Evolutionary conservation across 2,329 filamentous ascomycete genomes (phyloP).

Genomic region (Zymoseptoria pseudotritici): DNA sequence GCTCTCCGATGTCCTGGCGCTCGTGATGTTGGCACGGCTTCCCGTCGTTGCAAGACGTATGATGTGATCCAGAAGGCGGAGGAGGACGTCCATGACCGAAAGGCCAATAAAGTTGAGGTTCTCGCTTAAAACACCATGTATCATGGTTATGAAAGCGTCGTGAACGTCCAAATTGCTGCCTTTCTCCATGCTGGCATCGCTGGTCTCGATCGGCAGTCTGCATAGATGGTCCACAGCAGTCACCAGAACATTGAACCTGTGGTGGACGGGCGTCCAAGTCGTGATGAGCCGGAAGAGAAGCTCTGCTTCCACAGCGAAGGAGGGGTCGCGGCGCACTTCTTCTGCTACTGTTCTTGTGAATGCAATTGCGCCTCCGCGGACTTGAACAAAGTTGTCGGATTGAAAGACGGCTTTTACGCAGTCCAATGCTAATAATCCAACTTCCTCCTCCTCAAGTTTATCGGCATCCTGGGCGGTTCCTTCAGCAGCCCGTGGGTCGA

Average conservation of each 20-base stretch:
- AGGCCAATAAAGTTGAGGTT: conserved; percentile 83
- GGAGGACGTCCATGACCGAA: conserved; percentile 89
- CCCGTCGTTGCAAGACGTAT: conserved; percentile 34
- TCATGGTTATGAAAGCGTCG: conserved; percentile 66
- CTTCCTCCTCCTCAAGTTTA: conserved; percentile 81
- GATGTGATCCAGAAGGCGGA: conserved; percentile 78
- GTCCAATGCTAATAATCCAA: conserved; percentile 73
- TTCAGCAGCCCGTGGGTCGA: conserved; percentile 59
- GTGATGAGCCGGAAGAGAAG: conserved; percentile 72
- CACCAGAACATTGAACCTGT: conserved; percentile 83
- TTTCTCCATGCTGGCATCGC: conserved; percentile 31
- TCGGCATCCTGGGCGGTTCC: conserved; percentile 82
- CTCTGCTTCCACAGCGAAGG: conserved; percentile 47
- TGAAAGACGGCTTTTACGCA: conserved; percentile 82
- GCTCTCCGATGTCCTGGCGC: conserved; percentile 4
- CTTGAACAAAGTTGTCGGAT: conserved; percentile 72
- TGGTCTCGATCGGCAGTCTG: conserved; percentile 59
- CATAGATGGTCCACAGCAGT: conserved; percentile 71
- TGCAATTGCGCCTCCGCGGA: conserved; percentile 66
- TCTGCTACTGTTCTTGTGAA: conserved; percentile 63
- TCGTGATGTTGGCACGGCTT: background rate
- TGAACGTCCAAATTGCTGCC: conserved; percentile 54
- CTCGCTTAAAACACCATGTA: conserved; percentile 77
- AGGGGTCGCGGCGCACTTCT: conserved; percentile 18
- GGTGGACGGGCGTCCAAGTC: conserved; percentile 86